A percentile compares a stretch with the other conserved stretches of the same genome.
Evolutionary conservation across 306 rosid species (phyloP).

Genomic region (Cicer pinnatifidum): DNA sequence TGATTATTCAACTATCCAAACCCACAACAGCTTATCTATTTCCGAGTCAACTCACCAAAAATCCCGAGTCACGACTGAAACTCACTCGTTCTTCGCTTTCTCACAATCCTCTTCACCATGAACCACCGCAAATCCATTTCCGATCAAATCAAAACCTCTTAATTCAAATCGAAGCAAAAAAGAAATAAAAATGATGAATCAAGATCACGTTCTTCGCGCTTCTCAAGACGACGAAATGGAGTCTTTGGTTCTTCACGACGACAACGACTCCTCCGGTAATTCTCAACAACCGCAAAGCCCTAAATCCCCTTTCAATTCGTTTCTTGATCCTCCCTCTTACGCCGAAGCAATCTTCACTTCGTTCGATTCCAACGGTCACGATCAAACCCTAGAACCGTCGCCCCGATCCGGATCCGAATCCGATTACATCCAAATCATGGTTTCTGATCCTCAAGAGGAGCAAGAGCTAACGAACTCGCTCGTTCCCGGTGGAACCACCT

Average conservation of each 20-base stretch:
- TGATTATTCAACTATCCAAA: not conserved
- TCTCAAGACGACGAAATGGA: slow-evolving; percentile 55
- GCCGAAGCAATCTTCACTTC: slow-evolving; percentile 76
- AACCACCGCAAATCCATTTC: slow-evolving; percentile 1
- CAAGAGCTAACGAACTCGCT: slow-evolving; percentile 75
- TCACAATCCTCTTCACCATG: slow-evolving; percentile 20
- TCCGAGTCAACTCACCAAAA: slow-evolving; percentile 40
- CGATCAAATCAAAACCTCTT: not conserved
- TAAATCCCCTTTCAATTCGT: slow-evolving; percentile 54
- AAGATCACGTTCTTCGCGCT: slow-evolving; percentile 39
- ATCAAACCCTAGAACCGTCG: slow-evolving; percentile 23
- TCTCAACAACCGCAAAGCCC: slow-evolving; percentile 47
- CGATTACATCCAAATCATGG: slow-evolving; percentile 65
- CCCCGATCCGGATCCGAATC: slow-evolving; percentile 51
- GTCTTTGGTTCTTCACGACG: slow-evolving; percentile 52
- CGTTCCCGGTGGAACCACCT: slow-evolving; percentile 72
- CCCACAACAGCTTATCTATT: not conserved
- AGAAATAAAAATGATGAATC: slow-evolving; percentile 49
- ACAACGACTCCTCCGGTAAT: slow-evolving; percentile 34
- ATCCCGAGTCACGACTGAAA: slow-evolving; percentile 34
- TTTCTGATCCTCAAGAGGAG: slow-evolving; percentile 84
- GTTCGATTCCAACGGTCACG: slow-evolving; percentile 56
- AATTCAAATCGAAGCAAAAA: not conserved
- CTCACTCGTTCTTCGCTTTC: slow-evolving; percentile 18
- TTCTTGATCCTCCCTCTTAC: slow-evolving; percentile 71